Base-by-base conservation (phyloP, 331 rosid species). In the Malus hybrid region DNA sequence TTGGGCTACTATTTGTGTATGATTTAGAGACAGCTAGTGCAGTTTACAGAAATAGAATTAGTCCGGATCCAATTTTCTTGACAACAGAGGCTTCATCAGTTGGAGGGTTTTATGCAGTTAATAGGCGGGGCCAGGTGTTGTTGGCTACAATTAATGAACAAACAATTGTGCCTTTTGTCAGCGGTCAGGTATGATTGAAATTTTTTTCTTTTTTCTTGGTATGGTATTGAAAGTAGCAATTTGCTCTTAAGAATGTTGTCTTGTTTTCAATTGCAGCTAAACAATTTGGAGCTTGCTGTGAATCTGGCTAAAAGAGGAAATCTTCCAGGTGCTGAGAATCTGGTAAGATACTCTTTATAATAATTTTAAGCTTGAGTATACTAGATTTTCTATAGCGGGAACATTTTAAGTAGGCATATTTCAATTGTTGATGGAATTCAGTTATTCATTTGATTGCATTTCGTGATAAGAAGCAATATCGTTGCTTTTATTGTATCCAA, bases 21-120 rank as follows among this genome's bases (percentile, higher is more conserved):
- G 99, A 95, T 75, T 82, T 95, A 89, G 99, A 95, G 92, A 95
- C 99, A 5, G 97, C 99, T 74, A 82, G 97, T 57, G 99, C 99
- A 52, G 97, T 95, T 72, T 95, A 95, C 83, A 86, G 99, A 83
- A 95, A 95, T 85, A 87, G 99, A 83, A 95, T 95, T 70, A 95
- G 99, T 81, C 99, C 99, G 12, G 99, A 95, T 83, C 97, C 99
- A 72, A 95, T 95, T 70, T 95, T 95, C 84, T 85, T 95, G 92
- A 95, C 99, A 18, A 83, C 99, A 9, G 99, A 95, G 84, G 99
- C 97, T 79, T 86, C 97, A 31, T 82, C 97, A 3, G 87, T 72
- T 28, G 99, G 99, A 68, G 97, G 99, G 6, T 95, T 95, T 86
- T 95, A 95, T 82, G 96, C 97, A 12, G 77, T 95, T 73, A 95